Percentiles rank a stretch among this genome's conserved stretches.
Conservation (phyloP, 2,329 filamentous ascomycete genomes). For the Colletotrichum sp. region DNA sequence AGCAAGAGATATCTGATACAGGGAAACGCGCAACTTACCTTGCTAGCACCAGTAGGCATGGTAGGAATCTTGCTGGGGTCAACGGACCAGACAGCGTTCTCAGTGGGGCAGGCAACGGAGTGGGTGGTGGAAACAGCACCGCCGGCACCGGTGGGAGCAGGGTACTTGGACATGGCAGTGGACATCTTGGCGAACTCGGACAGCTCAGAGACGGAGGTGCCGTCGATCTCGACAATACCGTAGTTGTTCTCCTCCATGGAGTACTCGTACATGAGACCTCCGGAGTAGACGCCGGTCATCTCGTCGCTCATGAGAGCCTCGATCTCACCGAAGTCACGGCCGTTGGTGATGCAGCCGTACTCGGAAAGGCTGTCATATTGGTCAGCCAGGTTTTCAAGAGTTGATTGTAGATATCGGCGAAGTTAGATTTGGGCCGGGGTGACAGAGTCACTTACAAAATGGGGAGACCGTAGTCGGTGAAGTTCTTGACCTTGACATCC, state of each 20-base stretch:
- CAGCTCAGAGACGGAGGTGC: constrained; percentile 58
- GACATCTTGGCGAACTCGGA: constrained; percentile 66
- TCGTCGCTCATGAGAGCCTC: constrained; percentile 77
- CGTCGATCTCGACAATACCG: constrained; percentile 75
- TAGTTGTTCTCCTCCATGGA: constrained; percentile 79
- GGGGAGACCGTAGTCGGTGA: constrained; percentile 83
- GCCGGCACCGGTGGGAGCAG: constrained; percentile 55
- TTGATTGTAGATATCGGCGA: no score
- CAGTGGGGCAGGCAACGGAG: constrained; percentile 53
- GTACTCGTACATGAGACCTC: constrained; percentile 97
- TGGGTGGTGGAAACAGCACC: constrained; percentile 54
- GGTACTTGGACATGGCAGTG: constrained; percentile 51
- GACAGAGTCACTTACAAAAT: constrained; percentile 64
- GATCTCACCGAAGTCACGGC: constrained; percentile 82
- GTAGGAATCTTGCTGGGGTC: constrained; percentile 53
- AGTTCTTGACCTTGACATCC: constrained; percentile 88
- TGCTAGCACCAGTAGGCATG: constrained; percentile 54
- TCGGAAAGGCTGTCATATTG: constrained; percentile 70
- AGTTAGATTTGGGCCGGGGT: no score
- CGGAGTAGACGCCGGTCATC: constrained; percentile 92
- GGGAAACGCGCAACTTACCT: constrained; percentile 16
- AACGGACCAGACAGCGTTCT: constrained; percentile 55
- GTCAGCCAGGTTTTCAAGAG: neutral
- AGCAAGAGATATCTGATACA: neutral
- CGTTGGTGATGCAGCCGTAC: constrained; percentile 86